Evolutionary conservation across 164 flowering plant genomes (phyloP), one percentile per base, ranked within the genome.

Genomic region (Santalum album): DNA sequence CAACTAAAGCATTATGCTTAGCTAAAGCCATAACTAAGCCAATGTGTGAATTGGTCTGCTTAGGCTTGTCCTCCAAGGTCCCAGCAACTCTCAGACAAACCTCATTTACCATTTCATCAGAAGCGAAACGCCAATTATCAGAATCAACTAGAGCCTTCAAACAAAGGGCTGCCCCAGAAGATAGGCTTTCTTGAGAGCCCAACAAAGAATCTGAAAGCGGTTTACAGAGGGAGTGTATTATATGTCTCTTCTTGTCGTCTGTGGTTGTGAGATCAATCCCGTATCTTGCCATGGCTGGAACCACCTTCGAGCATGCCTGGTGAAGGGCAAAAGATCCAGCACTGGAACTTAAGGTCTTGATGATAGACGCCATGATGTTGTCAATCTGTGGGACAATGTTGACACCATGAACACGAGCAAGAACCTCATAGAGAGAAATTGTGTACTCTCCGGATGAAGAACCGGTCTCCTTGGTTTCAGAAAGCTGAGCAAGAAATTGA

Each of bases 111-210:
- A 79, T 66, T 53, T 90, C 92, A 69, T 75, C 73, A 0, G 96
- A 81, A 51, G 99, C 90, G 75, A 78, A 89, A 26, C 91, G 67
- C 97, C 99, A 94, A 50, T 90, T 86, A 58, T 90, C 97, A 1
- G 84, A 75, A 23, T 94, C 99, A 49, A 90, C 95, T 26, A 94
- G 88, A n/a, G 97, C 84, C 67, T 76, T 83, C 52, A 94, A 65
- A 65, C 99, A 84, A 38, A 94, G 73, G 17, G 99, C 99, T 51
- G 99, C 80, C 12, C 97, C 99, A 35, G 82, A 77, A 42, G 92
- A 80, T 6, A 90, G 65, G 62, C 83, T 71, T 55, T 90, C 97
- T 50, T 80, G 89, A 38, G 78, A 69, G 44, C 79, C 79, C 71
- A 82, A 49, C 18, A 94, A 76, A 26, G 82, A 75, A 48, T 86